These are phyloP conservation scores for Calonectria montana DNA, from an alignment of 2,329 filamentous ascomycete genomes.

Conservation along the genomic window DNA sequence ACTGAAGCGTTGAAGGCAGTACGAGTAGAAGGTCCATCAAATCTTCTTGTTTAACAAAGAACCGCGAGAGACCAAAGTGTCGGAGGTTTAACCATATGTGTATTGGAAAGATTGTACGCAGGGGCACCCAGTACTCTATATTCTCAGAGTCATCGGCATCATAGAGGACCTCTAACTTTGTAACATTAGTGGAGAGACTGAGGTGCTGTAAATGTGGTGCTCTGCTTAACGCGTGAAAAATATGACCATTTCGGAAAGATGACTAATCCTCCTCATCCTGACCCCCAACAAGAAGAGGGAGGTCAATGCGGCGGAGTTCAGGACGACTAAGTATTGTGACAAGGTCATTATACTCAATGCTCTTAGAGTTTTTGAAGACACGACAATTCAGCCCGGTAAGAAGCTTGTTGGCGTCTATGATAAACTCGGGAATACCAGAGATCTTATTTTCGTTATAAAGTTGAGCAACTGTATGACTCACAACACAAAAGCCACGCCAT, in stretches of 20 bases:
- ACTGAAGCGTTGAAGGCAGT: constrained; percentile 43
- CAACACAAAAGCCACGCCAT: constrained; percentile 19
- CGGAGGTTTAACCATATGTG: background rate
- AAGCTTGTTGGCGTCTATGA: constrained; percentile 5
- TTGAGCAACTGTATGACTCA: background rate
- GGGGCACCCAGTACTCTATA: background rate
- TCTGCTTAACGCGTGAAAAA: background rate
- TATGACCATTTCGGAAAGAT: background rate
- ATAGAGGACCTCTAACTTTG: no score
- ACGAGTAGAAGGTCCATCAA: constrained; percentile 41
- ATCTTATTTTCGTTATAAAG: background rate
- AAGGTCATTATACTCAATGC: background rate
- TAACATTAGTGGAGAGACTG: background rate
- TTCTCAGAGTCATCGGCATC: no score
- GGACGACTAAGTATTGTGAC: background rate
- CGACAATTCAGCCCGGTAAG: background rate
- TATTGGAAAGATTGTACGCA: background rate
- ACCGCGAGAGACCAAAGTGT: background rate
- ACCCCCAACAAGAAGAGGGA: background rate
- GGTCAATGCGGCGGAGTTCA: background rate
- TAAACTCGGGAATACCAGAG: background rate
- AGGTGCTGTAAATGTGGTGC: background rate
- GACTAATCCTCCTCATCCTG: background rate
- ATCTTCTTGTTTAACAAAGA: background rate
- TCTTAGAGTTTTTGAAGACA: background rate